Base-by-base conservation (phyloP, 1,284 basidiomycete genomes). In the Leucoagaricus sp. region DNA sequence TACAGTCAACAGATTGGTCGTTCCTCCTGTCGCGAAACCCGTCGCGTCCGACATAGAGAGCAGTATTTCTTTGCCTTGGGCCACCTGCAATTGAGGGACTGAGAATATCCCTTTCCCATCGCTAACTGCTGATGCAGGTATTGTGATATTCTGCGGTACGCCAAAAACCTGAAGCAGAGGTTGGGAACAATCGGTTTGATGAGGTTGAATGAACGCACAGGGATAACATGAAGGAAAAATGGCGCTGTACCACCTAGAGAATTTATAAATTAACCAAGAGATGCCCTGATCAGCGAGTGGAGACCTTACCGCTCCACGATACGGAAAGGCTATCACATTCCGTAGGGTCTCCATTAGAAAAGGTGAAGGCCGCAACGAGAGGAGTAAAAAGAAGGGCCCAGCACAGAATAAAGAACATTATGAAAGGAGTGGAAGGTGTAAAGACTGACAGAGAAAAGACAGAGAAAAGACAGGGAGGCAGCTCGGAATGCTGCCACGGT, bases 31-130 rank as follows among this genome's bases (percentile, higher is more conserved):
- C 42, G 73, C 86, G 65, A 86, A 88, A 0, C 87, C 87, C 45
- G 80, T 81, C 17, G 82, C 74, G 66, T 92, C 90, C 21, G 85
- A 89, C 86, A 92, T 87, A 36, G 82, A 78, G 19, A 86, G 61
- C 10, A 91, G 55, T 53, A 90, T 75, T 53, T 72, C 65, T 10
- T 75, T 63, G 25, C 64, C 68, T 19, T 75, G 63, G 3, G 67
- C 19, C 45, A 85, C 71, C 1, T 75, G 71, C 9, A 90, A 62
- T 55, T 75, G 75, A 1, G 49, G n/a, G 0, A 80, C 69, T 17
- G 75, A 70, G 63, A 78, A 89, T 0, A 78, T 76, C 44, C 86
- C 86, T 61, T 78, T 63, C 46, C 80, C 82, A 70, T 81, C 75
- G 65, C 58, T 77, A 66, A 81, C 84, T 10, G 83, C 78, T 17